Base-by-base conservation (phyloP, 1,139 yeast species). In the Protomyces arabidopsidicola region DNA sequence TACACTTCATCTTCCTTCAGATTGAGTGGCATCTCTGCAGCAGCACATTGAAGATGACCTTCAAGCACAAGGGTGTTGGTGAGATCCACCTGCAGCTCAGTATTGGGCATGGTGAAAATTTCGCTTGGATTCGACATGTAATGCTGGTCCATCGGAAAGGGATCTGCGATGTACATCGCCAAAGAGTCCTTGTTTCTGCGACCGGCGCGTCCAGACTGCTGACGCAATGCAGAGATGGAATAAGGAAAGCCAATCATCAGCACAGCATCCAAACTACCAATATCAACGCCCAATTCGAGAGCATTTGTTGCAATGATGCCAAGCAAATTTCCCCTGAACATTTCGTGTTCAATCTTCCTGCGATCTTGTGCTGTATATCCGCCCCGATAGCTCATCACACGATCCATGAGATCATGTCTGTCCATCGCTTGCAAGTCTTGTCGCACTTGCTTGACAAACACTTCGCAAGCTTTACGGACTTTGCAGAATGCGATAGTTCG, bases 261-360 rank as follows among this genome's bases (percentile, higher is more conserved):
- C 0, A 91, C 98, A 0, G 95, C 90, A 75, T 93, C 98, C 61
- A 93, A 77, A 27, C 87, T 88, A 55, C 98, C 95, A 68, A 93
- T 87, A 77, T 93, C 98, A 60, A 93, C 89, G 57, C 99, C 99
- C 60, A 93, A 79, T 72, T 93, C 99, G 65, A 93, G 77, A 0
- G 99, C 98, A 75, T 90, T 90, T 0, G 99, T 95, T 0, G 98
- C 95, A 2, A 93, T 84, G 35, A 95, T 88, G 0, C 97, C 98
- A 63, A 86, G 78, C 34, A 93, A 75, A 62, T 84, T 83, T 0
- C 98, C 97, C 65, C 82, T 82, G 73, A 93, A 95, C 97, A 93
- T 90, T 71, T 87, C 90, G 57, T 81, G 80, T 73, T 93, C 99
- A 65, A 93, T 93, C 56, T 84, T 81, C 68, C 98, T 81, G 68